Percentiles rank a stretch among this genome's conserved stretches.
Conservation (phyloP, 768 basidiomycete species). For the Postia placenta region DNA sequence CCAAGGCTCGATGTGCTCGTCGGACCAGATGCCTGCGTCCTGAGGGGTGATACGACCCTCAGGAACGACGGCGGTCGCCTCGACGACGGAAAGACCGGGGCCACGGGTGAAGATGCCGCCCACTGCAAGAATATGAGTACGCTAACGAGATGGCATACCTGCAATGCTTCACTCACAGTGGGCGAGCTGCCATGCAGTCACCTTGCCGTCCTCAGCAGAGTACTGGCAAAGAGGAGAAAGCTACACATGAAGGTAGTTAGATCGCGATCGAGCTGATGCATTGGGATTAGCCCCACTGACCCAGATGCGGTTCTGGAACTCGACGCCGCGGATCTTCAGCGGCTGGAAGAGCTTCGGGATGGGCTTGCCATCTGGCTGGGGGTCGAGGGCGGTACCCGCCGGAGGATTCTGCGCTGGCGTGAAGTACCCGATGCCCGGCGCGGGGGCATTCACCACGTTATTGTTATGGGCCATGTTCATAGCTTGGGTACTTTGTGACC, state of each 20-base stretch:
- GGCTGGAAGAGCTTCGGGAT: slow-evolving; percentile 48
- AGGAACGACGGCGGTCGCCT: slow-evolving; percentile 59
- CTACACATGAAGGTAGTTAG: slow-evolving; percentile 20
- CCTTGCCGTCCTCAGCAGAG: slow-evolving; percentile 45
- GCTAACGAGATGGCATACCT: not conserved
- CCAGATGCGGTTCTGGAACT: slow-evolving; percentile 26
- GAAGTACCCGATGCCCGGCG: slow-evolving; percentile 34
- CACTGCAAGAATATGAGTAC: slow-evolving; percentile 25
- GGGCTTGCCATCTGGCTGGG: slow-evolving; percentile 30
- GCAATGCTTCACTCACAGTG: slow-evolving; percentile 35
- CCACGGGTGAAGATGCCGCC: slow-evolving; percentile 47
- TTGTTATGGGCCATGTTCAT: not conserved
- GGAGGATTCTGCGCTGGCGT: slow-evolving; percentile 41
- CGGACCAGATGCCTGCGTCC: slow-evolving; percentile 56
- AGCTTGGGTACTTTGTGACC: no score
- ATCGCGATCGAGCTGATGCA: not conserved
- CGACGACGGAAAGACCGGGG: slow-evolving; percentile 54
- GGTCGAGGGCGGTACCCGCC: slow-evolving; percentile 37
- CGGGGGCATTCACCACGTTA: slow-evolving; percentile 10
- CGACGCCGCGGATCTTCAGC: slow-evolving; percentile 33
- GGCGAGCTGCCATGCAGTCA: slow-evolving; percentile 52
- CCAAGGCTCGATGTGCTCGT: slow-evolving; percentile 42
- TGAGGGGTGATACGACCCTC: slow-evolving; percentile 64
- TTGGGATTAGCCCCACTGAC: no score
- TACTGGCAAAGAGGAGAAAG: slow-evolving; percentile 58